Evolutionary conservation across 1,284 basidiomycete species (phyloP).

Genomic region (Microbotryomycetes sp.): DNA sequence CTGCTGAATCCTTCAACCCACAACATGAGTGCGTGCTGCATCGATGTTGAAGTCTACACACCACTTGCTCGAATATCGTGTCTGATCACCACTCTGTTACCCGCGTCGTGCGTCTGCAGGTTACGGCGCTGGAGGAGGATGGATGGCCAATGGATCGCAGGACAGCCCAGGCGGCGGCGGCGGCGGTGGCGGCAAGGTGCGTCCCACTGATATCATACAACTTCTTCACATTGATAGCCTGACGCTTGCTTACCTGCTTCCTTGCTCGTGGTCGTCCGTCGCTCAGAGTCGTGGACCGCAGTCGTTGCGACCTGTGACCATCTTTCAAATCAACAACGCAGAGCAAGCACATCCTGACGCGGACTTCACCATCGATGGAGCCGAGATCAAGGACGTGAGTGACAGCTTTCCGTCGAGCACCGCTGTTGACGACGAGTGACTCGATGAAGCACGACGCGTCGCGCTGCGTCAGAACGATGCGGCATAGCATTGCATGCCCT

Average conservation of each 20-base stretch:
- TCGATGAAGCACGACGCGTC: conserved; percentile 11
- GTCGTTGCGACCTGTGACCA: conserved; percentile 69
- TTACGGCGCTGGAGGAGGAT: neutral
- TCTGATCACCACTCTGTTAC: too few relatives aligned
- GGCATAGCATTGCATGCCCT: neutral
- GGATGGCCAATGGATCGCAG: neutral
- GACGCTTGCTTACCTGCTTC: too few relatives aligned
- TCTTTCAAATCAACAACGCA: conserved; percentile 70
- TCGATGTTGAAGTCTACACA: too few relatives aligned
- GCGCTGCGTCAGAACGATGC: neutral
- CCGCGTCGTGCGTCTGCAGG: too few relatives aligned
- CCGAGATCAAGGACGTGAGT: conserved; percentile 71
- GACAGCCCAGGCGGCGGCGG: neutral
- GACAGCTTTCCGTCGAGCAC: neutral
- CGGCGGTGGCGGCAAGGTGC: neutral
- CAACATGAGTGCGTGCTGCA: too few relatives aligned
- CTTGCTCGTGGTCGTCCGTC: neutral
- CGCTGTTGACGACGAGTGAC: neutral
- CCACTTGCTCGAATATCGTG: too few relatives aligned
- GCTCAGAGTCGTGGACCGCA: conserved; percentile 6
- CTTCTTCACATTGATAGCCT: too few relatives aligned
- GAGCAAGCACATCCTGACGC: conserved; percentile 78
- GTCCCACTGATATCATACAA: too few relatives aligned
- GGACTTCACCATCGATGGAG: conserved; percentile 75
- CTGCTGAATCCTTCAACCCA: too few relatives aligned